Evolutionary conservation across 495 filamentous ascomycete species (phyloP).

Genomic region (Penicilliopsis zonata): DNA sequence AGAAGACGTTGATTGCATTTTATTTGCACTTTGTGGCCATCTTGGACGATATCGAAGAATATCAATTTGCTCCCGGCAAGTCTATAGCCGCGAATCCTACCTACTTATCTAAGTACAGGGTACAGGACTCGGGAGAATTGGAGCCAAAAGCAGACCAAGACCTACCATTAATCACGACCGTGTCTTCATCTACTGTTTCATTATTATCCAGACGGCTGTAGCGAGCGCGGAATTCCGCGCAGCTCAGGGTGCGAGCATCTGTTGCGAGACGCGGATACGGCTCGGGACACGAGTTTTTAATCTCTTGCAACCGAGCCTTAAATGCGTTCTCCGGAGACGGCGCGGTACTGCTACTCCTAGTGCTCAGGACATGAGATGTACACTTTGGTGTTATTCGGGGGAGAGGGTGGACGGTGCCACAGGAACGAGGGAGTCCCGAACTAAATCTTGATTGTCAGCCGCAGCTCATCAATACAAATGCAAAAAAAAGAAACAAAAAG

Average conservation of each 20-base stretch:
- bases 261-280: constrained; percentile 39
- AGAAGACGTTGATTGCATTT: constrained; percentile 56
- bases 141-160: constrained; percentile 15
- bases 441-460: constrained; percentile 16
- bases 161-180: constrained; percentile 34
- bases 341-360: constrained; percentile 16
- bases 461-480: no score
- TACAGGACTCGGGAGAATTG: constrained; percentile 7
- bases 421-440: constrained; percentile 11
- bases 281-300: constrained; percentile 28
- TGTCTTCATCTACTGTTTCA: constrained; percentile 32
- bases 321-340: constrained; percentile 27
- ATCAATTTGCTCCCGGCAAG: constrained; percentile 58
- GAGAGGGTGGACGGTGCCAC: constrained; percentile 4
- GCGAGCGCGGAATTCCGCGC: constrained; percentile 23
- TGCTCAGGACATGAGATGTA: constrained; percentile 1
- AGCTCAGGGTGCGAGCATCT: constrained; percentile 19
- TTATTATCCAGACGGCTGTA: constrained; percentile 28
- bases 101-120: constrained; percentile 47
- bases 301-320: constrained; percentile 37
- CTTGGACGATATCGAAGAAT: constrained; percentile 69
- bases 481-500: constrained; percentile 1
- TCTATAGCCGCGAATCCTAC: constrained; percentile 51
- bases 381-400: constrained; percentile 3
- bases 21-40: constrained; percentile 58